Percentiles rank a stretch among this genome's conserved stretches.
These are phyloP conservation scores for Rugosomyces carneus DNA, from an alignment of 1,284 basidiomycete genomes.

Conservation along the genomic window DNA sequence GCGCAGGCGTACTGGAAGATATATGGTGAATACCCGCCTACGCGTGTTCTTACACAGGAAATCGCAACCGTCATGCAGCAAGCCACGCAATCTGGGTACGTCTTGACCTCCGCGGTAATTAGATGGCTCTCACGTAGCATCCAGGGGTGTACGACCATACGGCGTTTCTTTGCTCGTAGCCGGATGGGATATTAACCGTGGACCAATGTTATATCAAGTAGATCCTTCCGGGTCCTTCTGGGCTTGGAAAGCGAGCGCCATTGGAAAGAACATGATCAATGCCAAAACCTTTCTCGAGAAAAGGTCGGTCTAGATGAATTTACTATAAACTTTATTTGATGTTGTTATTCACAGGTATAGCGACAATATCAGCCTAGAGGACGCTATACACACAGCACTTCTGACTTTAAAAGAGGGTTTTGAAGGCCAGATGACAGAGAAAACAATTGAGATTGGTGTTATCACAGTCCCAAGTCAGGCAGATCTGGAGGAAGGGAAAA, in stretches of 20 bases:
- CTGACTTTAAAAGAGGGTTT: conserved; percentile 98
- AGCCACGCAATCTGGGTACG: conserved; percentile 96
- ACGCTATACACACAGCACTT: conserved; percentile 99
- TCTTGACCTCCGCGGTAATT: conserved; percentile 13
- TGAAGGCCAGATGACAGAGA: conserved; percentile 99
- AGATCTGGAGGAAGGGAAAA: conserved; percentile 69
- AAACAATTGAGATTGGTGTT: conserved; percentile 98
- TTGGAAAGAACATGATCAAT: conserved; percentile 99
- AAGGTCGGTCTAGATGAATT: conserved; percentile 45
- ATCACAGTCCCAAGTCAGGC: conserved; percentile 80
- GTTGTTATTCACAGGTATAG: conserved; percentile 69
- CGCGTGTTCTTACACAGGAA: conserved; percentile 93
- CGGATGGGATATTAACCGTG: conserved; percentile 90
- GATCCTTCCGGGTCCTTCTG: conserved; percentile 98
- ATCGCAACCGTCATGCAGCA: conserved; percentile 98
- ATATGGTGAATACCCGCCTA: conserved; percentile 98
- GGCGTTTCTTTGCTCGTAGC: conserved; percentile 96
- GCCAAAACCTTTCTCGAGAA: conserved; percentile 99
- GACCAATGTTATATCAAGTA: conserved; percentile 94
- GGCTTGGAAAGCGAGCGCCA: conserved; percentile 99
- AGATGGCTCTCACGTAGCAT: conserved; percentile 14
- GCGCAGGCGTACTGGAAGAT: conserved; percentile 99
- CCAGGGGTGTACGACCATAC: conserved; percentile 94
- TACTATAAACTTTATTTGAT: conserved; percentile 12
- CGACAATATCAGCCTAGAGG: conserved; percentile 97